Evolutionary conservation across 1,284 basidiomycete genomes (phyloP).

Genomic region (Singerocomus inundabilis): DNA sequence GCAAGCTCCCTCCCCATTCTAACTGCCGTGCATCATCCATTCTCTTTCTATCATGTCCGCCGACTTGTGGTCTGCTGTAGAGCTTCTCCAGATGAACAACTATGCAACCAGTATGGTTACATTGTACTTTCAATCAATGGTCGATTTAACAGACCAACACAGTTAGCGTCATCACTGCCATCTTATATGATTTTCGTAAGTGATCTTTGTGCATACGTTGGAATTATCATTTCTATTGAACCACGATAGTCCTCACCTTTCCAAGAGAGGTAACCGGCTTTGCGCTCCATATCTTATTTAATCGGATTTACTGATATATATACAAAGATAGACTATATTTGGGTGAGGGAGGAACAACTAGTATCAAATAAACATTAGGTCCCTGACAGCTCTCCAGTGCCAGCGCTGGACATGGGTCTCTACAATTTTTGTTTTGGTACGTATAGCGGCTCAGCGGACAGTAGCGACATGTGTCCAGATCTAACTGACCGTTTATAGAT

Average conservation of each 20-base stretch:
- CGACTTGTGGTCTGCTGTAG: not conserved
- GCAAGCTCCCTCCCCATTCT: too few relatives aligned
- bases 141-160: not conserved
- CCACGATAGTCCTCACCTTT: slow-evolving; percentile 3
- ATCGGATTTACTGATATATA: too few relatives aligned
- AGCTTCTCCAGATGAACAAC: not conserved
- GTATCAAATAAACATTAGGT: too few relatives aligned
- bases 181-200: slow-evolving; percentile 21
- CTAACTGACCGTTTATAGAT: not conserved
- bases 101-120: not conserved
- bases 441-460: too few relatives aligned
- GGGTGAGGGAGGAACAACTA: too few relatives aligned
- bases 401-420: slow-evolving; percentile 12
- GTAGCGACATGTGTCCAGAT: too few relatives aligned
- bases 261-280: slow-evolving; percentile 3
- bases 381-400: not conserved
- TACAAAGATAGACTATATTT: too few relatives aligned
- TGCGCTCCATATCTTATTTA: not conserved
- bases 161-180: slow-evolving; percentile 4
- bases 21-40: too few relatives aligned
- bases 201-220: not conserved
- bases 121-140: not conserved
- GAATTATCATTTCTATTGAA: not conserved
- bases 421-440: not conserved
- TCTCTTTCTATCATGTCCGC: slow-evolving; percentile 2